Base-by-base conservation (phyloP, 1,284 basidiomycete species). In the Chiua sp. region DNA sequence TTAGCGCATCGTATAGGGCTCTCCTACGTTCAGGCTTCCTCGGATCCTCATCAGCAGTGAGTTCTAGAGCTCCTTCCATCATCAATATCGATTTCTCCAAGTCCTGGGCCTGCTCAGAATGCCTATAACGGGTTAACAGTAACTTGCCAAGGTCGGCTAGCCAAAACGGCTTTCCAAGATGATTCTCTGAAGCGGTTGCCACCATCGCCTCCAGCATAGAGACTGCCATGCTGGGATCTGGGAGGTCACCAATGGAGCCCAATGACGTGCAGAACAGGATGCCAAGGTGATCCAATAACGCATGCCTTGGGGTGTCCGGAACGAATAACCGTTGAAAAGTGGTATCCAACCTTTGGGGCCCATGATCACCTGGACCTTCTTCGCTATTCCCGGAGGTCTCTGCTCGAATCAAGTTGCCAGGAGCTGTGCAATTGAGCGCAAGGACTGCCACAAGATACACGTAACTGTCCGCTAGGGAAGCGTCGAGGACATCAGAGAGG, bases 261-360 rank as follows among this genome's bases (percentile, higher is more conserved):
- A 39, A 18, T 8, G 37, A 18, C 7, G 33, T 33, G 48, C 48
- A 50, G 32, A 32, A 7, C n/a, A 50, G 30, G 33, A 33, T 5
- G 30, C 57, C 55, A 11, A 59, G 33, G 39, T 59, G 58, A 28
- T 59, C 56, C 8, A 59, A 16, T 20, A 47, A 22, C 15, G 15
- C 37, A 28, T 42, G n/a, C 11, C 26, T 18, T 5, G 28, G n/a
- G 11, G 28, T 33, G 30, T 60, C 23, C 16, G 46, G n/a, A 30
- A 30, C 15, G 20, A 49, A 50, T 1, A 46, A 30, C 32, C 23
- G 15, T 15, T n/a, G 35, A 18, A 60, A 23, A 4, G n/a, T 26
- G 35, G 46, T 7, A 8, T 59, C 57, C 37, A 59, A 20, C 32
- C 50, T 48, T 42, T 42, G 35, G 30, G 33, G 7, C 26, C 42